Evolutionary conservation across 2,329 filamentous ascomycete genomes (phyloP), one percentile per base, ranked within the genome.

Genomic region (Neonectria sp.): DNA sequence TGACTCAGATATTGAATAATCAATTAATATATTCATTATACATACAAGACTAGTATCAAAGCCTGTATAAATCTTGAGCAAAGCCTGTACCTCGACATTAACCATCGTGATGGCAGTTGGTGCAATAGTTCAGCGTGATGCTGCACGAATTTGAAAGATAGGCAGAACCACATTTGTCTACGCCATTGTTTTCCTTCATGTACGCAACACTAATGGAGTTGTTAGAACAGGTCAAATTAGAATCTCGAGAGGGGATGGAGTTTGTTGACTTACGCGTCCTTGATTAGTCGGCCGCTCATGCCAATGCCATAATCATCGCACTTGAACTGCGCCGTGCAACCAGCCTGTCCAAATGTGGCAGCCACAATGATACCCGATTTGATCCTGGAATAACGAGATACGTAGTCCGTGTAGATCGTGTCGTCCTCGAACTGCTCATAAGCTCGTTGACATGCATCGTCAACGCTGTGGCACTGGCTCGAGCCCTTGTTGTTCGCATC

Each of bases 131-230:
- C 1, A 61, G 8, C 0, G 57, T 70, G 15, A 72, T 45, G 7
- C 65, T 68, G 2, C 68, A 72, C 0, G 4, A 70, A 52, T 72
- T 70, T 0, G 70, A 72, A 0, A 72, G 63, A 25, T 72, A 72
- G 0, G 59, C 55, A 25, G 64, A 70, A 37, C 69, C 71, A 4
- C 71, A 72, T 27, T 72, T 72, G 9, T 17, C 35, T 3, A 69
- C 60, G 2, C 51, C 62, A 15, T 68, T 51, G 25, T 72, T 70
- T 21, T 70, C 60, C 37, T 72, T 70, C 60, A 71, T 60, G 9
- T 63, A 48, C 12, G 61, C 40, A 11, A 49, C 33, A 21, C 56
- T 65, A 17, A 6, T 17, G 1, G 3, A 21, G 17, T 31, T 45
- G n/a, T 68, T 45, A 61, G 56, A 27, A 45, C 1, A 2, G 11